Evolutionary conservation across 495 filamentous ascomycete genomes (phyloP), one percentile per base, ranked within the genome.

Genomic region (Neurospora sp.): DNA sequence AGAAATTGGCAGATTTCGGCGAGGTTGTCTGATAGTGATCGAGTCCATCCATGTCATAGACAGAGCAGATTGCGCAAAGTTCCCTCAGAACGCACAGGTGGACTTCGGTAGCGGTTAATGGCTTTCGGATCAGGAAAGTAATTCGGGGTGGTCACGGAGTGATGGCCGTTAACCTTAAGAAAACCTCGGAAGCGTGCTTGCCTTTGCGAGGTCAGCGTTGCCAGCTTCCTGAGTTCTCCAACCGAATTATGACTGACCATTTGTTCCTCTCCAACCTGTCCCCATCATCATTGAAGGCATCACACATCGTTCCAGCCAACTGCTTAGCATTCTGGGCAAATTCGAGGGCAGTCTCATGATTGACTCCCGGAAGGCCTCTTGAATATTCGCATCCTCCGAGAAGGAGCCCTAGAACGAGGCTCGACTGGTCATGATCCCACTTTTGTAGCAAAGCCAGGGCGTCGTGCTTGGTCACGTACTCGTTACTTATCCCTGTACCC

Each of bases 321-420:
- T 34, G n/a, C 70, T 19, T 54, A 24, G 31, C 19, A 5, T 31
- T 21, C 17, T 42, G 70, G n/a, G 34, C 4, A 13, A 39, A 34
- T 54, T 71, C 11, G 1, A 71, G 70, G 13, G 39, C 24, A 21
- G 38, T 54, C 2, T 62, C 54, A 34, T 62, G 54, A 31, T 9
- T 34, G 54, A 62, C 13, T 62, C 28, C 54, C 54, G 54, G 28
- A 34, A 36, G 24, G 28, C 54, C 28, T 66, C 15, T 66, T 66
- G 54, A 15, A 42, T 73, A 70, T 31, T 73, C 72, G 54, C 62
- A 70, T n/a, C 72, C 72, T 10, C 59, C 28, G 31, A 73, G 59
- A 1, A 70, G n/a, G 9, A 69, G 59, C 19, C 3, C 69, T 21
- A 73, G 38, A 34, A 73, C 19, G 39, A 73, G 39, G 7, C 62